Conservation (phyloP, 1,139 yeast species). For the Groenewaldozyma auringiensis region DNA sequence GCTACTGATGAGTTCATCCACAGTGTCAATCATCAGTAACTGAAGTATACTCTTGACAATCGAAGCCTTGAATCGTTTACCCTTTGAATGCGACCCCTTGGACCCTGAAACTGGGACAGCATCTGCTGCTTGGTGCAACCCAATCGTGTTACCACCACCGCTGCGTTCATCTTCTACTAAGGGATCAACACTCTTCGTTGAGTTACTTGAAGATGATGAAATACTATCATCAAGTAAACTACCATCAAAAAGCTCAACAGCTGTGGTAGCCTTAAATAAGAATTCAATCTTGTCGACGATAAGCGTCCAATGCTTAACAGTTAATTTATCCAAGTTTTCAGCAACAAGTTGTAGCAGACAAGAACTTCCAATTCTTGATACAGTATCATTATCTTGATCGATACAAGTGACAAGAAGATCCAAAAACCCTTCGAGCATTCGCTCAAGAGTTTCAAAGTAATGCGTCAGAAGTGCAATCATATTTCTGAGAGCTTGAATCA, state of each 20-base stretch:
- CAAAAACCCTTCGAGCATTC: constrained; percentile 70
- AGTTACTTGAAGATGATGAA: not conserved
- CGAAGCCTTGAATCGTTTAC: constrained; percentile 55
- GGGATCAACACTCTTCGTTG: not conserved
- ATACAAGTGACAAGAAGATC: constrained; percentile 76
- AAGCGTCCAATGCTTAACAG: constrained; percentile 64
- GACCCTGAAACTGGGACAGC: constrained; percentile 3
- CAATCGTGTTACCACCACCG: constrained; percentile 9
- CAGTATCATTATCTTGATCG: constrained; percentile 94
- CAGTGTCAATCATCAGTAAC: constrained; percentile 75
- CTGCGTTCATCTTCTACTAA: constrained; percentile 1
- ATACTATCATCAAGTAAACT: constrained; percentile 14
- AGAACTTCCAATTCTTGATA: constrained; percentile 87
- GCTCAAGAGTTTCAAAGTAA: constrained; percentile 66
- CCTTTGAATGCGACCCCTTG: constrained; percentile 8
- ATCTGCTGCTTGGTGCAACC: constrained; percentile 11
- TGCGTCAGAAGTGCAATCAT: constrained; percentile 77
- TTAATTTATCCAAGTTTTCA: constrained; percentile 64
- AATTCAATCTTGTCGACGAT: constrained; percentile 55
- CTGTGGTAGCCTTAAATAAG: constrained; percentile 77
- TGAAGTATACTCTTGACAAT: constrained; percentile 92
- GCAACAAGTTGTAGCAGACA: constrained; percentile 73
- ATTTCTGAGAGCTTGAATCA: constrained; percentile 89
- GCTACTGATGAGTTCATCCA: constrained; percentile 64
- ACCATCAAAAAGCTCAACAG: constrained; percentile 66